Evolutionary conservation across 495 filamentous ascomycete genomes (phyloP).

Genomic region (Daldinia bambusicola): DNA sequence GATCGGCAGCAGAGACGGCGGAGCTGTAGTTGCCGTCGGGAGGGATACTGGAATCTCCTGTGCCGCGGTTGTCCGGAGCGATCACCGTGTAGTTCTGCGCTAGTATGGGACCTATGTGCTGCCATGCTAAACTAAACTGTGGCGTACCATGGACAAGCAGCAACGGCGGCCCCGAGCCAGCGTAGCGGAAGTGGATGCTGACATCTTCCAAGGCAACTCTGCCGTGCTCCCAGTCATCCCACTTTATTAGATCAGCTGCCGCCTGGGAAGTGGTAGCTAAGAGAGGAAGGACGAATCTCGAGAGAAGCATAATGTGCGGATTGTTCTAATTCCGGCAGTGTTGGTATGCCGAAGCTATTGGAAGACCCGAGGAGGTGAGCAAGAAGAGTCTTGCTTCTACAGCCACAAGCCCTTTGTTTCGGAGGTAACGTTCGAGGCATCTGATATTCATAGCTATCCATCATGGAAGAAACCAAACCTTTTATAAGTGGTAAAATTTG

Average conservation of each 20-base stretch:
- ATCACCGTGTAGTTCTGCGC: background rate
- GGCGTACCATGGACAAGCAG: background rate
- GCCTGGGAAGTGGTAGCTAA: background rate
- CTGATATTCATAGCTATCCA: background rate
- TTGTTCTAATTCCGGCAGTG: background rate
- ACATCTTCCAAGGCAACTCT: slow-evolving; percentile 52
- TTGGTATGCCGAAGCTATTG: background rate
- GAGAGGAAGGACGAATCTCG: background rate
- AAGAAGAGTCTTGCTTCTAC: background rate
- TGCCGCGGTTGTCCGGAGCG: background rate
- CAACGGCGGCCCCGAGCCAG: slow-evolving; percentile 51
- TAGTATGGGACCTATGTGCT: background rate
- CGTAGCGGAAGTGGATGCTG: slow-evolving; percentile 56
- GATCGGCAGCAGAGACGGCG: background rate
- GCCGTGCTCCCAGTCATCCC: slow-evolving; percentile 51
- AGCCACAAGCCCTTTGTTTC: too few relatives aligned
- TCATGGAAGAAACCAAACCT: background rate
- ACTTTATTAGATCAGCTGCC: slow-evolving; percentile 21
- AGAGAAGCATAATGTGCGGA: background rate
- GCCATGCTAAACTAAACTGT: background rate
- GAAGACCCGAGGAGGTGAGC: background rate
- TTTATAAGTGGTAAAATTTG: background rate
- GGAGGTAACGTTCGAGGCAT: background rate
- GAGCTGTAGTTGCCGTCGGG: slow-evolving; percentile 1
- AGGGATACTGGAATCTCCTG: background rate